These are phyloP conservation scores for Tulasnella sp. DNA, from an alignment of 768 basidiomycete species.

Conservation along the genomic window DNA sequence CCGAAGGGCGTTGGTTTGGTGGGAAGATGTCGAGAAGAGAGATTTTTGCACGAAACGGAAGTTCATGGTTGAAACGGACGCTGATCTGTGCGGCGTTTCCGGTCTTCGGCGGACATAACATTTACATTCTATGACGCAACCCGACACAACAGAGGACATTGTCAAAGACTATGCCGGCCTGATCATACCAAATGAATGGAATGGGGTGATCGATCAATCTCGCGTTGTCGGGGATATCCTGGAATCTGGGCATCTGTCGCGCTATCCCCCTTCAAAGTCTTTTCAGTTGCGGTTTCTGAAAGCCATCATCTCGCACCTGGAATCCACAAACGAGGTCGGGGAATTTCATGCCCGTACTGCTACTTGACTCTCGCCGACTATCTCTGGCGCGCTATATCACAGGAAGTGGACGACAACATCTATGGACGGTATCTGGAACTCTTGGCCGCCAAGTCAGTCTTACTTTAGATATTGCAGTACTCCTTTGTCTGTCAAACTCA, in stretches of 20 bases:
- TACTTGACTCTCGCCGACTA: background rate
- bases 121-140: background rate
- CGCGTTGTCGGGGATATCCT: constrained; percentile 61
- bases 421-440: constrained; percentile 65
- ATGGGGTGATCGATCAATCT: constrained; percentile 45
- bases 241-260: constrained; percentile 54
- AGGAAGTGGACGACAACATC: constrained; percentile 66
- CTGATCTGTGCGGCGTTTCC: background rate
- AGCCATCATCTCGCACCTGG: constrained; percentile 62
- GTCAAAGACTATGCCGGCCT: background rate
- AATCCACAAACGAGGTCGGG: constrained; percentile 54
- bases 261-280: constrained; percentile 64
- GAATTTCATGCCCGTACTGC: background rate
- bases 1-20: background rate
- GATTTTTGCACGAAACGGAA: background rate
- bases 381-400: constrained; percentile 33
- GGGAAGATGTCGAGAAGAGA: constrained; percentile 7
- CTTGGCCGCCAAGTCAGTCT: constrained; percentile 39
- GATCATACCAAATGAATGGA: background rate
- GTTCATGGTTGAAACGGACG: constrained; percentile 2
- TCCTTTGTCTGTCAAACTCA: background rate
- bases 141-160: background rate
- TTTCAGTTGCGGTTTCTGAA: constrained; percentile 77
- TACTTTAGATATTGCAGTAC: constrained; percentile 5
- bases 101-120: constrained; percentile 6